Base-by-base conservation (phyloP, 140 eudicot species). In the Cichorium intybus region DNA sequence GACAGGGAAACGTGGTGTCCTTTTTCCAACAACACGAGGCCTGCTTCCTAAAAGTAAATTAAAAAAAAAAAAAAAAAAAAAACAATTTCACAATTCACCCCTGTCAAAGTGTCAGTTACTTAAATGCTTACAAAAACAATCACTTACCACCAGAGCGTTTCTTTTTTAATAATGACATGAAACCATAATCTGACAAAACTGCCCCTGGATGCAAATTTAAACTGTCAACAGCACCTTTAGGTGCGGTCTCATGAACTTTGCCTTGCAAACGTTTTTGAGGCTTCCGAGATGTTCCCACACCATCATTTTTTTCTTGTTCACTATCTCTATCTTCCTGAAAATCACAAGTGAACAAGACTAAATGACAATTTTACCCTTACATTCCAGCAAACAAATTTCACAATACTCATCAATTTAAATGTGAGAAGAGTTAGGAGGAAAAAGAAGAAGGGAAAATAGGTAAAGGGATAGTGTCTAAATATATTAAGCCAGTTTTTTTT, bases 1-100 rank as follows among this genome's bases (percentile, higher is more conserved):
- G 67, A 92, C 86, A 29, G 95, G 98, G 71, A 85, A 66, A 24
- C 98, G 84, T 10, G 96, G 98, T 1, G 98, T 92, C 80, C 98
- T 84, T 81, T 92, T 88, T 48, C 98, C 98, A 70, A 92, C 98
- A 63, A 85, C 96, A 73, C 92, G 95, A 73, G 95, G 85, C 35
- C 82, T 81, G 66, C 62, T 82, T 73, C 89, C 96, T 92, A 63
- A 73, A 63, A 34, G 57, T 57, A 52, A 49, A 43, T 6, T 74
- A 16, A 63, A 62, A 26, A 50, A 63, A 11, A 63, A 41, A 21
- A 29, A 56, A 16, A 63, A 62, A 26, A 50, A 63, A 11, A 63
- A 41, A 21, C 35, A 56, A 58, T 41, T 22, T 76, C 73, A 49
- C 4, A 55, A 63, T 65, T 49, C 55, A 52, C 4, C 60, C 45